Base-by-base conservation (phyloP, 495 filamentous ascomycete genomes). In the Annulohypoxylon bovei region DNA sequence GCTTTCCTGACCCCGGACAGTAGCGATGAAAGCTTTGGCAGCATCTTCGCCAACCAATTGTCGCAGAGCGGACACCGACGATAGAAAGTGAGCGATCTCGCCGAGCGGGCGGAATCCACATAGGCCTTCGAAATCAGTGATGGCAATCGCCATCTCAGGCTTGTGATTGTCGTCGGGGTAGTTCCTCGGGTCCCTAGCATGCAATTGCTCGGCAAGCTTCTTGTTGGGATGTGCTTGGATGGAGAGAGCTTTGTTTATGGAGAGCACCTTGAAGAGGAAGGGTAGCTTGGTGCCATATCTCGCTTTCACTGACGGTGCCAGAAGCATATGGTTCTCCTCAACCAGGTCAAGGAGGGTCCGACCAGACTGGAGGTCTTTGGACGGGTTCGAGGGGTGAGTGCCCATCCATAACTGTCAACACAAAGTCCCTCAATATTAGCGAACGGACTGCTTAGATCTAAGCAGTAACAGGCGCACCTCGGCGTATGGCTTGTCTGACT, bases 141-240 rank as follows among this genome's bases (percentile, higher is more conserved):
- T 89, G 58, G 95, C 95, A 75, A 99, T 97, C 59, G 95, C 92
- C 95, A 99, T 99, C 80, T 99, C 95, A 47, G 95, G 95, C 80
- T 99, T 99, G 84, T 99, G 95, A 79, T 99, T 99, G 82, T 98
- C 95, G 85, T 99, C 95, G 63, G 95, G 95, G 75, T 99, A 99
- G 84, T 99, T 96, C 82, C 91, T 93, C 16, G 93, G 87, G 73
- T 99, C 95, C 66, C 86, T 86, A 23, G 87, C 86, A 79, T 98
- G 95, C 23, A 99, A 83, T 76, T 92, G 81, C 81, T 97, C 95
- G 27, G 95, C 95, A 33, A 98, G 89, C 78, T 94, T 95, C 87
- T 99, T 99, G 82, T 99, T 97, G 52, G 95, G 95, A 72, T 98
- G 95, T 27, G 95, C 95, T 79, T 99, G 95, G 69, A 99, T 99